Conservation (phyloP, 768 basidiomycete species). For the Boletus pseudo-olivaceus region DNA sequence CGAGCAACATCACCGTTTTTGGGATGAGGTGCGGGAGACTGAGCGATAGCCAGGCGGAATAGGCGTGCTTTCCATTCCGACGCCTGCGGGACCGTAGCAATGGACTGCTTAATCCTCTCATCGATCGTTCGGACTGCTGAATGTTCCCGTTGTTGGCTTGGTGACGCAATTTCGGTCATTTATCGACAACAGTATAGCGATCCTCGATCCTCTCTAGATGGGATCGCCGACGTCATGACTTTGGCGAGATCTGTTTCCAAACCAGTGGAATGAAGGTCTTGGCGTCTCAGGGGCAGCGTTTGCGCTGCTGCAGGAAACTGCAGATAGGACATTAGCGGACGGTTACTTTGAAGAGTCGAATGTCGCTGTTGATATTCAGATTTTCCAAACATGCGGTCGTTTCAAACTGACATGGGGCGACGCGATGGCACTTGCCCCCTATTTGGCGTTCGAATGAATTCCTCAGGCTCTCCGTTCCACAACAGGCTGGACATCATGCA, state of each 20-base stretch:
- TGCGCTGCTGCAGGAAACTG: background rate
- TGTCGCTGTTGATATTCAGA: background rate
- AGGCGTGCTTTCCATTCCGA: conserved; percentile 31
- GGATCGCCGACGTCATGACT: conserved; percentile 17
- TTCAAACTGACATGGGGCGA: conserved; percentile 11
- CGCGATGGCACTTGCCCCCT: conserved; percentile 4
- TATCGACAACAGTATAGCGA: conserved; percentile 9
- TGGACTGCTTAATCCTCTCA: conserved; percentile 17
- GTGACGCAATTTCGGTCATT: conserved; percentile 26
- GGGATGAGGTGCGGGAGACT: conserved; percentile 14
- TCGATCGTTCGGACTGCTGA: conserved; percentile 17
- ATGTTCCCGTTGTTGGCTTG: conserved; percentile 9
- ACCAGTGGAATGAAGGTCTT: background rate
- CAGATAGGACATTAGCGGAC: background rate
- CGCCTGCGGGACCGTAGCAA: conserved; percentile 23
- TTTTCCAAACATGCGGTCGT: conserved; percentile 12
- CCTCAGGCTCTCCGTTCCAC: conserved; percentile 10
- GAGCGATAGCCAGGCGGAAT: conserved; percentile 27
- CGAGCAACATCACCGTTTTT: conserved; percentile 15
- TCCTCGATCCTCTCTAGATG: conserved; percentile 11
- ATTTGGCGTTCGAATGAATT: conserved; percentile 4
- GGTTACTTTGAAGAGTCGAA: background rate
- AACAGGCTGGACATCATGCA: conserved; percentile 20
- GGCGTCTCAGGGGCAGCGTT: background rate
- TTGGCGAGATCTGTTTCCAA: conserved; percentile 12